Base-by-base conservation (phyloP, 2,329 filamentous ascomycete genomes). In the Fusarium sp. region DNA sequence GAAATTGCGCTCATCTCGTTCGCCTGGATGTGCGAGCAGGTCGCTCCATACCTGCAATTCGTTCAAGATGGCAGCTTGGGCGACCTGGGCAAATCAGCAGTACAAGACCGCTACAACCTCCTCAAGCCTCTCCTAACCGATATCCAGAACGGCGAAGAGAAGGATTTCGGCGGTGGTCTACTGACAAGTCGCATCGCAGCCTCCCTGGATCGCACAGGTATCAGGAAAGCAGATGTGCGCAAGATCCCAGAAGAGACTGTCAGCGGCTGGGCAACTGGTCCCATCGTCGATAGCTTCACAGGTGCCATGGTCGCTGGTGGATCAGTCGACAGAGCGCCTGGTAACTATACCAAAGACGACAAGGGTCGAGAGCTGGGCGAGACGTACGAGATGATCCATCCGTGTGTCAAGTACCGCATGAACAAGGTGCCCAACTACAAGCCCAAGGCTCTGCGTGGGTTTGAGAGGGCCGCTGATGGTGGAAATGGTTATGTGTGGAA, bases 11-110 rank as follows among this genome's bases (percentile, higher is more conserved):
- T 73, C 50, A 74, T 74, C 41, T 70, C 72, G 2, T 74, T 74
- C 42, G 72, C 62, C 7, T 74, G 72, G 72, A 74, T 74, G 72
- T 73, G 71, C 41, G 72, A 74, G n/a, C 72, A 74, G 54, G 66
- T 74, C 16, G 56, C 62, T n/a, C 58, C 65, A 7, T 64, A 70
- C 44, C 54, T 72, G 9, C 58, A 70, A 19, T 63, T 72, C 34
- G 48, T 53, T 16, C 52, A 61, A 23, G 52, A 58, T 12, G 67
- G 63, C 37, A 51, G 55, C 53, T 39, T 71, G 23, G 23, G 48
- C 12, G 55, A 64, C 4, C 60, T 74, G 13, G 70, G 60, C 25
- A 65, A 48, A 34, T 62, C 56, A 6, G 59, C 68, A 10, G 61
- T 73, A n/a, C 59, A 72, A 43, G 71, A 69, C 21, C 72, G 72